A percentile compares a stretch with the other conserved stretches of the same genome.
phyloP scores from a whole-genome alignment of 2,329 filamentous ascomycete genomes.

The Aureobasidium vineae region DNA sequence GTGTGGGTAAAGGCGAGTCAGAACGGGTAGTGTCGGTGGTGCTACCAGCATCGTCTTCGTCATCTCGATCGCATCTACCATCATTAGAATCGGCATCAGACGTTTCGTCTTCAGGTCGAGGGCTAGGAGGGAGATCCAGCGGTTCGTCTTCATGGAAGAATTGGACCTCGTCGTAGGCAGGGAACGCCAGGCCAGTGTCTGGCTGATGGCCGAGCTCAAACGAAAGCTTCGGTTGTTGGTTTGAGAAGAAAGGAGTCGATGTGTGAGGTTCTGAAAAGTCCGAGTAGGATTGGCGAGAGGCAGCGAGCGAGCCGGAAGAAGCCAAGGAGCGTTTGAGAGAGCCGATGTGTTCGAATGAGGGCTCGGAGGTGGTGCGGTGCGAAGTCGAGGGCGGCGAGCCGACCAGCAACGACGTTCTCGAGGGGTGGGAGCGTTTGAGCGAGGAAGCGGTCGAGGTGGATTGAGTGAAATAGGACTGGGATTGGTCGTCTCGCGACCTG shows the following conservation, averaged over 20 bases:
- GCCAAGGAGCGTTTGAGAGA: conserved; percentile 36
- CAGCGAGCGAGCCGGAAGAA: conserved; percentile 33
- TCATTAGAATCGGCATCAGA: conserved; percentile 39
- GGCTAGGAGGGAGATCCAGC: conserved; percentile 43
- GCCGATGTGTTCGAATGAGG: conserved; percentile 39
- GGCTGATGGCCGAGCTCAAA: conserved; percentile 56
- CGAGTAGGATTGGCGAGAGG: conserved; percentile 35
- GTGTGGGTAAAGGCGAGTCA: conserved; percentile 56
- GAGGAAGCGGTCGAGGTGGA: conserved; percentile 35
- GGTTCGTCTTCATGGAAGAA: conserved; percentile 31
- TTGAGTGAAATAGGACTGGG: conserved; percentile 41
- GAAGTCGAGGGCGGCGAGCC: conserved; percentile 36
- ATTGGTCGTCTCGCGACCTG: conserved; percentile 44
- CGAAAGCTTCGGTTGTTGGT: conserved; percentile 62
- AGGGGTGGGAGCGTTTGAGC: conserved; percentile 44
- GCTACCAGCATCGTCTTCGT: conserved; percentile 44
- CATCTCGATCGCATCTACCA: conserved; percentile 41
- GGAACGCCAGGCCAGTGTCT: conserved; percentile 49
- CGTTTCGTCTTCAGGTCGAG: conserved; percentile 27
- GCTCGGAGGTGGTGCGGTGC: conserved; percentile 25
- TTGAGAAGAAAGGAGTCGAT: conserved; percentile 60
- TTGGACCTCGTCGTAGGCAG: conserved; percentile 43
- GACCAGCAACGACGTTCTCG: conserved; percentile 46
- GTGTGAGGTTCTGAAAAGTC: conserved; percentile 36
- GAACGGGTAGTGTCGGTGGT: conserved; percentile 58